A percentile compares a stretch with the other conserved stretches of the same genome.
Evolutionary conservation across 352 stramenopile species (phyloP).

Genomic region (Phytophthora multivora): DNA sequence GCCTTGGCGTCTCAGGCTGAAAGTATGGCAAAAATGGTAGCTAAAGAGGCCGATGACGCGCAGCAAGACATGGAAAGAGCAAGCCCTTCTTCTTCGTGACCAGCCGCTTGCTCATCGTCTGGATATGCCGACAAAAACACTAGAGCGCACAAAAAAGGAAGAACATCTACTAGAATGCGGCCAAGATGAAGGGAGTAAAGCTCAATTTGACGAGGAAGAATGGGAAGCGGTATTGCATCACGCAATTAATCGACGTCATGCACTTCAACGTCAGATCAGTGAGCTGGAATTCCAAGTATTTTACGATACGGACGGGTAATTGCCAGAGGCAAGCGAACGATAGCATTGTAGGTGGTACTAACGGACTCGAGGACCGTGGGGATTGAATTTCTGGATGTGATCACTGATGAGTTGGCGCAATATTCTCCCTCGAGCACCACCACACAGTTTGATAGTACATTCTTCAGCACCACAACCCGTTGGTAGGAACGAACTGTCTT

Average conservation of each 20-base stretch:
- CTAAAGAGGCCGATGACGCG: background rate
- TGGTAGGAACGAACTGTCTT: background rate
- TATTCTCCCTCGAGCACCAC: background rate
- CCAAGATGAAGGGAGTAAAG: background rate
- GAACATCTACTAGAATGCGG: background rate
- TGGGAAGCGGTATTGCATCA: background rate
- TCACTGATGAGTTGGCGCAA: background rate
- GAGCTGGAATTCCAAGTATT: background rate
- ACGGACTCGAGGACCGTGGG: background rate
- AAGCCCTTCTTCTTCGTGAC: background rate
- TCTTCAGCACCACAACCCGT: background rate
- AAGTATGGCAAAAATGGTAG: background rate
- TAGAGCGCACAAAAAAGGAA: background rate
- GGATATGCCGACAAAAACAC: background rate
- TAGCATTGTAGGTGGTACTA: background rate
- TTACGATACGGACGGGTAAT: background rate
- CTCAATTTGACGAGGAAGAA: background rate
- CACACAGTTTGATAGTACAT: background rate
- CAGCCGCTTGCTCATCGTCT: background rate
- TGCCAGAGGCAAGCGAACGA: background rate
- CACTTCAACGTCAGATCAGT: background rate
- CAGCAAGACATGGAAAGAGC: background rate
- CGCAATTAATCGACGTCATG: background rate
- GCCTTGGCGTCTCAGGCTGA: background rate
- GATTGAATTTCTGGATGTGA: constrained; percentile 3